Conservation (phyloP, 164 flowering plant species). For the Brasenia schreberi region DNA sequence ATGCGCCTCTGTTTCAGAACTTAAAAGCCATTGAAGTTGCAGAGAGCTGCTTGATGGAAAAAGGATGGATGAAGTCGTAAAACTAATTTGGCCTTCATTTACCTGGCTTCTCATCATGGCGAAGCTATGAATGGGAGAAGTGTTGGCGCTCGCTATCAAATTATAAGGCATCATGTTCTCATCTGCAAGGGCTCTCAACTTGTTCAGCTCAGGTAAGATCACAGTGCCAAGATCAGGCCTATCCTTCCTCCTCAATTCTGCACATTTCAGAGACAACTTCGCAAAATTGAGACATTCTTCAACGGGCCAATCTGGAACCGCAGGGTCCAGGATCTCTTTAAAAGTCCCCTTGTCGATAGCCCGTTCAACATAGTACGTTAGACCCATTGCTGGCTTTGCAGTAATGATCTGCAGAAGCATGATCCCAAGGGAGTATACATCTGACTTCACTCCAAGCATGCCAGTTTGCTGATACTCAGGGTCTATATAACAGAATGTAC, state of each 20-base stretch:
- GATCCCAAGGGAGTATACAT: conserved; percentile 56
- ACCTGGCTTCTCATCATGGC: too few relatives aligned
- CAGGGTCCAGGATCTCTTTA: conserved; percentile 40
- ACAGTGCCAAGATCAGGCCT: conserved; percentile 44
- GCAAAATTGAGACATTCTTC: conserved; percentile 41
- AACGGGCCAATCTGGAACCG: conserved; percentile 50
- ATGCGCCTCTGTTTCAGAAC: too few relatives aligned
- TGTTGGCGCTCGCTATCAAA: conserved; percentile 1
- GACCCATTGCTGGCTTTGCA: conserved; percentile 59
- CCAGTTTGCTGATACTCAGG: too few relatives aligned
- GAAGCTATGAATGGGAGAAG: conserved; percentile 16
- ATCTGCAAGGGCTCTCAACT: conserved; percentile 39
- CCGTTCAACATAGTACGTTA: conserved; percentile 45
- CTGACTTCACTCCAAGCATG: conserved; percentile 62
- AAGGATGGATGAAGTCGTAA: too few relatives aligned
- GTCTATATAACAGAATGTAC: conserved; percentile 69
- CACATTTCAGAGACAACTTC: conserved; percentile 38
- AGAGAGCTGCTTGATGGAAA: too few relatives aligned
- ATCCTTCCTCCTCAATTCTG: too few relatives aligned
- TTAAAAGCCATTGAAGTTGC: too few relatives aligned
- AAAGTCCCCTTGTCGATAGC: conserved; percentile 47
- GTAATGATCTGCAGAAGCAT: conserved; percentile 59
- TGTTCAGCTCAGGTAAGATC: conserved; percentile 43
- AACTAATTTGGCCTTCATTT: background rate
- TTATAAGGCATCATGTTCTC: conserved; percentile 21